Conservation (phyloP, 805 yeast genomes). For the Kuraishia capsulata region DNA sequence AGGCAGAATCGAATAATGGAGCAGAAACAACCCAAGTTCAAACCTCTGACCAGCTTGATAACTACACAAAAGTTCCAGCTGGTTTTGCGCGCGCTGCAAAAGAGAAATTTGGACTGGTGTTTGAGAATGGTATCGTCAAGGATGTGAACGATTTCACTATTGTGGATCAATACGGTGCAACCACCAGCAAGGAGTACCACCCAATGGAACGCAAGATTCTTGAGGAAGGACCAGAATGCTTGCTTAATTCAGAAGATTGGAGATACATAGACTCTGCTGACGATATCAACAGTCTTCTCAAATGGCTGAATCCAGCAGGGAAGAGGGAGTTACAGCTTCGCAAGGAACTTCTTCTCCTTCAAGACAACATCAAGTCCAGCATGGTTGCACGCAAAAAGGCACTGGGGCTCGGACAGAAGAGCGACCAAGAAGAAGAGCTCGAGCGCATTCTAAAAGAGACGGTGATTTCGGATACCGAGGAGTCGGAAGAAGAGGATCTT, state of each 20-base stretch:
- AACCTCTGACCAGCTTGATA: not conserved
- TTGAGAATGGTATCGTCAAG: conserved; percentile 14
- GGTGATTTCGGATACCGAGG: conserved; percentile 23
- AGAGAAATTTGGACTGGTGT: conserved; percentile 21
- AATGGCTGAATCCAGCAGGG: conserved; percentile 75
- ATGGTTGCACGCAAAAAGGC: conserved; percentile 52
- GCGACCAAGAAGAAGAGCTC: conserved; percentile 33
- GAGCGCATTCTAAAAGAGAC: conserved; percentile 29
- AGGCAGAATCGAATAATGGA: not conserved
- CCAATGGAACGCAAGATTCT: conserved; percentile 49
- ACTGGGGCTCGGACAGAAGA: conserved; percentile 31
- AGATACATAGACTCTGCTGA: conserved; percentile 52
- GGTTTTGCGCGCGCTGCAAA: conserved; percentile 16
- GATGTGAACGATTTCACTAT: conserved; percentile 14
- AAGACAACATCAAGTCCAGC: conserved; percentile 44
- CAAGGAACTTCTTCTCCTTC: conserved; percentile 47
- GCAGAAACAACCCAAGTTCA: conserved; percentile 1
- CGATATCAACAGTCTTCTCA: conserved; percentile 45
- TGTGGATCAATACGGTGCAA: conserved; percentile 28
- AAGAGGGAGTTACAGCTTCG: conserved; percentile 56
- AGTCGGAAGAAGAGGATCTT: conserved; percentile 11
- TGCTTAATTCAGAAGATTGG: conserved; percentile 55
- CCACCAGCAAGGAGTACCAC: conserved; percentile 16
- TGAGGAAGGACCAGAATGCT: conserved; percentile 56
- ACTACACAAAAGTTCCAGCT: conserved; percentile 1